Percentiles rank a stretch among this genome's conserved stretches.
Conservation (phyloP, 257 asterid species). For the Solanum clarkiae region DNA sequence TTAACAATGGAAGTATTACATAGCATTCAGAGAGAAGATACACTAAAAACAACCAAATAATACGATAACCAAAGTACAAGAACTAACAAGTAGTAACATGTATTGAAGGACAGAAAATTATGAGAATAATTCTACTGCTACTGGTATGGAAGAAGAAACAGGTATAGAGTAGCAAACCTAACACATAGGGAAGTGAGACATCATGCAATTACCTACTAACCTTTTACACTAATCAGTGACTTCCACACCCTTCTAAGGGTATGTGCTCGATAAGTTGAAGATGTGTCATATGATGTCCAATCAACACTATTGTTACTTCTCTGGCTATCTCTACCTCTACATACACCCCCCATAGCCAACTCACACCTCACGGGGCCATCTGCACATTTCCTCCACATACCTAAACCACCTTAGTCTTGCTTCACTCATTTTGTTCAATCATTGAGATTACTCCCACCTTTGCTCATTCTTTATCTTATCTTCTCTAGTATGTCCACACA, state of each 20-base stretch:
- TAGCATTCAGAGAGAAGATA: neutral
- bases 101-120: neutral
- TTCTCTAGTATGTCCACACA: neutral
- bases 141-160: neutral
- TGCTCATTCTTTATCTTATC: neutral
- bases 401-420: neutral
- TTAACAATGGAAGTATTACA: neutral
- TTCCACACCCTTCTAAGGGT: neutral
- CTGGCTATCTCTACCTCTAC: neutral
- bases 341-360: neutral
- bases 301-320: neutral
- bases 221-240: neutral
- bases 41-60: neutral
- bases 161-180: neutral
- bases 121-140: neutral
- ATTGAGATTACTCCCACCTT: neutral
- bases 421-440: neutral
- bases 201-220: neutral
- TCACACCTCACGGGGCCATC: neutral
- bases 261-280: neutral
- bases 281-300: neutral
- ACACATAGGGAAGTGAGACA: neutral
- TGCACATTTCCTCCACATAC: neutral
- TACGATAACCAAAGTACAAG: neutral
- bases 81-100: neutral